Percentiles rank a stretch among this genome's conserved stretches.
phyloP scores from a whole-genome alignment of 805 yeast genomes.

The Kuraishia capsulata region DNA sequence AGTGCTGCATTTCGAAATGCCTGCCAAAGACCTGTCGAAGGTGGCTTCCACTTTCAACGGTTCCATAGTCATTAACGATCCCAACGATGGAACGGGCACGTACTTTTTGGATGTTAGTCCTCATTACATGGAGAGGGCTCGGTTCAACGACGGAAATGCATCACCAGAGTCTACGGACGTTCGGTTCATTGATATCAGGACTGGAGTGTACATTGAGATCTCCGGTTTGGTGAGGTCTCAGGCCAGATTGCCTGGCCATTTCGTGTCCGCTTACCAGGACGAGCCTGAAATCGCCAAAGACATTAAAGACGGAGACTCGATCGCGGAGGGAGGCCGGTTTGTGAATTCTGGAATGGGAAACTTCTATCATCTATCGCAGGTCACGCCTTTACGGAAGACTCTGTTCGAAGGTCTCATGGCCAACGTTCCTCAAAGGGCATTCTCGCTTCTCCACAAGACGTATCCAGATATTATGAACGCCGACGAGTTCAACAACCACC shows the following conservation, averaged over 20 bases:
- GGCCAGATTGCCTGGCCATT: constrained; percentile 4
- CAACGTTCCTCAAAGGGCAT: constrained; percentile 15
- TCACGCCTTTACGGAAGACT: constrained; percentile 16
- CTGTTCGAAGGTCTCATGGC: constrained; percentile 21
- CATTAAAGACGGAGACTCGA: constrained; percentile 8
- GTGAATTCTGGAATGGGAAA: constrained; percentile 27
- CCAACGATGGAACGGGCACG: constrained; percentile 33
- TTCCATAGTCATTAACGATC: constrained; percentile 34
- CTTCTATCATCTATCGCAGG: constrained; percentile 17
- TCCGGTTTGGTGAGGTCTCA: constrained; percentile 22
- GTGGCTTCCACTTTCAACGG: constrained; percentile 38
- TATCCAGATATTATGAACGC: constrained; percentile 16
- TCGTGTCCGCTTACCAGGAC: constrained; percentile 9
- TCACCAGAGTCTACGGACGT: constrained; percentile 40
- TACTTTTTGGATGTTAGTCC: constrained; percentile 40
- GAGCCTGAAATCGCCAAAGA: constrained; percentile 12
- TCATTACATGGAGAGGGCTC: constrained; percentile 36
- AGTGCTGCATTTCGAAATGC: constrained; percentile 40
- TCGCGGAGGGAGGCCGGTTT: constrained; percentile 13
- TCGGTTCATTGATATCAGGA: constrained; percentile 39
- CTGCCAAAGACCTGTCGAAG: constrained; percentile 35
- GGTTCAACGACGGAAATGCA: constrained; percentile 35
- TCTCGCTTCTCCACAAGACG: constrained; percentile 11
- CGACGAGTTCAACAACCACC: constrained; percentile 15
- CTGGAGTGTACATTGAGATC: constrained; percentile 38